Conservation (phyloP, 176 grass and related monocot genomes). For the Lolium perenne region DNA sequence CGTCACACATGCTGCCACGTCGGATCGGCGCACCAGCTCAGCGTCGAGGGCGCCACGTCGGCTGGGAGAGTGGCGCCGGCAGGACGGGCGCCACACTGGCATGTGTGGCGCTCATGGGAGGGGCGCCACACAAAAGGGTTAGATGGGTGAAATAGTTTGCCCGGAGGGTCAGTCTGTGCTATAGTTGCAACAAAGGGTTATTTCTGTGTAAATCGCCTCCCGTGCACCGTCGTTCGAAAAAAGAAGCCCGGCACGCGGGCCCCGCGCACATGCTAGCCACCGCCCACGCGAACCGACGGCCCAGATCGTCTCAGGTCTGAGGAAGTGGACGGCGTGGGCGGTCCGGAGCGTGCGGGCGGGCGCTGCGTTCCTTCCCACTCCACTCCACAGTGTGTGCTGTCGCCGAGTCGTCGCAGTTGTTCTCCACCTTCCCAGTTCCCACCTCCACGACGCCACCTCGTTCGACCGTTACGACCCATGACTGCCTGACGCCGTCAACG, state of each 20-base stretch:
- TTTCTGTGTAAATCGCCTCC: too few species aligned
- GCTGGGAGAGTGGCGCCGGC: too few species aligned
- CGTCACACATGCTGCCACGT: too few species aligned
- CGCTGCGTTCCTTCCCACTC: slow-evolving; percentile 12
- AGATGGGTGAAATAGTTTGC: too few species aligned
- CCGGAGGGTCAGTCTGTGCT: too few species aligned
- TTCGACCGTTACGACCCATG: slow-evolving; percentile 46
- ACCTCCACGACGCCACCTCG: slow-evolving; percentile 15
- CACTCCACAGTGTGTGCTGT: slow-evolving; percentile 16
- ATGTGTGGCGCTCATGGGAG: too few species aligned
- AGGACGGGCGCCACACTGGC: too few species aligned
- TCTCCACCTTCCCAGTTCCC: slow-evolving; percentile 22
- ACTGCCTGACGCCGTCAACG: slow-evolving; percentile 45
- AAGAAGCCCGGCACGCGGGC: slow-evolving; percentile 37
- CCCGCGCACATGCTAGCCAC: slow-evolving; percentile 38
- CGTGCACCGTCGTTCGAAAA: slow-evolving; percentile 26
- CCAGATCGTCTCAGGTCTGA: neutral
- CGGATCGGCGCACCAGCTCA: too few species aligned
- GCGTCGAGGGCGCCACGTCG: too few species aligned
- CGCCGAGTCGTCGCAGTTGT: neutral
- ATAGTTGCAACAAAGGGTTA: too few species aligned
- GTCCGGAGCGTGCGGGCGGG: neutral
- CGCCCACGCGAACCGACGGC: neutral
- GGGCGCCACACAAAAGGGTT: too few species aligned
- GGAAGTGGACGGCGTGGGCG: neutral